A percentile compares a stretch with the other conserved stretches of the same genome.
Evolutionary conservation across 805 yeast genomes (phyloP).

Genomic region (Myxozyma melibiosi): DNA sequence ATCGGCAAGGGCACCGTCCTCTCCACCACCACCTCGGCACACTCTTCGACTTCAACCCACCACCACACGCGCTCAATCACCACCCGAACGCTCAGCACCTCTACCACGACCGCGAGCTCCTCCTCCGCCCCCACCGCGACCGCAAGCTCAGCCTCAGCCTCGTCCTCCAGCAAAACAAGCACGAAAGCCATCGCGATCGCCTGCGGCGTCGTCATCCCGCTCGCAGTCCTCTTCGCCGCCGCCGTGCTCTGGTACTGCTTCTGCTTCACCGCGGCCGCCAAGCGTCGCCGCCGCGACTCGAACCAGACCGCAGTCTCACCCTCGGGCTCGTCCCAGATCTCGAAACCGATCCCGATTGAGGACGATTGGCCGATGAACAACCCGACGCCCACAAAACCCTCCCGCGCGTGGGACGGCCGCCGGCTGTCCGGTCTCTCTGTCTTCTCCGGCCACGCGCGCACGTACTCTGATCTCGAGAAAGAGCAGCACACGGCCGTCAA

Average conservation of each 20-base stretch:
- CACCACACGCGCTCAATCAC: conserved; percentile 38
- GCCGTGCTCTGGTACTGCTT: conserved; percentile 59
- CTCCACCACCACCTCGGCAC: conserved; percentile 19
- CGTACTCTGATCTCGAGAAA: conserved; percentile 31
- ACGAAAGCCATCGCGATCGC: conserved; percentile 78
- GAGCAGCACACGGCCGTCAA: conserved; percentile 18
- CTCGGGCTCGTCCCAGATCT: conserved; percentile 16
- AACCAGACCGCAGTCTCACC: conserved; percentile 21
- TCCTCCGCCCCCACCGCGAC: conserved; percentile 35
- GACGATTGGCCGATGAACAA: conserved; percentile 32
- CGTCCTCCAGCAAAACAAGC: conserved; percentile 33
- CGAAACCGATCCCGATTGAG: conserved; percentile 31
- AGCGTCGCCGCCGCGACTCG: conserved; percentile 26
- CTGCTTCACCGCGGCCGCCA: conserved; percentile 39
- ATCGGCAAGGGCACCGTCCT: conserved; percentile 39
- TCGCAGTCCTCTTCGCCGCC: conserved; percentile 53
- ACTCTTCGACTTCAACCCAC: conserved; percentile 37
- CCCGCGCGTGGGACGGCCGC: conserved; percentile 18
- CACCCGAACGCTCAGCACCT: conserved; percentile 34
- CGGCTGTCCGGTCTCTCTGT: conserved; percentile 28
- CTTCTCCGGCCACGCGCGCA: conserved; percentile 23
- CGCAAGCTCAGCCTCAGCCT: conserved; percentile 37
- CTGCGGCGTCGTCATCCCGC: conserved; percentile 83
- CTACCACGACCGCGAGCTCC: conserved; percentile 39
- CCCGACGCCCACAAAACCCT: conserved; percentile 19